Conservation (phyloP, 2,329 filamentous ascomycete genomes). For the Pseudocercospora ulei region DNA sequence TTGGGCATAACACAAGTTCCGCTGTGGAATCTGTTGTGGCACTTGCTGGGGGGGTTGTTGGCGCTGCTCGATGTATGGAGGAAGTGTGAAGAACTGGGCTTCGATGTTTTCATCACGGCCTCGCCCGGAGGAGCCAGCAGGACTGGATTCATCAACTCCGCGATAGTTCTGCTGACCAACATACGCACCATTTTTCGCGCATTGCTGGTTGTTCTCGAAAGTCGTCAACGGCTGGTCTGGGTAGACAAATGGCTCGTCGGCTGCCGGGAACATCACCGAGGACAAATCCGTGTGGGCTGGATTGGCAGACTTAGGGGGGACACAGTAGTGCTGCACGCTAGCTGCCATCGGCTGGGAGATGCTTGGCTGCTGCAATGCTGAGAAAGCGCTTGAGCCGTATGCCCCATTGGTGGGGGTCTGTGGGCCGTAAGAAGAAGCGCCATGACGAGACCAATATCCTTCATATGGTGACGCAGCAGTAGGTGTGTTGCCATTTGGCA, state of each 20-base stretch:
- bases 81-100: conserved; percentile 62
- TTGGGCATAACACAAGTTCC: conserved; percentile 17
- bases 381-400: conserved; percentile 20
- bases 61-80: conserved; percentile 57
- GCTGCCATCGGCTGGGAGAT: conserved; percentile 20
- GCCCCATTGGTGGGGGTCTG: conserved; percentile 22
- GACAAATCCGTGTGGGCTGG: conserved; percentile 57
- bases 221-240: conserved; percentile 63
- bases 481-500: conserved; percentile 12
- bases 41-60: conserved; percentile 25
- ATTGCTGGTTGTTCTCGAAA: conserved; percentile 42
- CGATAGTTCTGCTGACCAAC: conserved; percentile 16
- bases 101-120: conserved; percentile 52
- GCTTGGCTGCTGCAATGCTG: conserved; percentile 17
- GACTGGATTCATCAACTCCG: conserved; percentile 14
- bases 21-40: conserved; percentile 22
- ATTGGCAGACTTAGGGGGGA: conserved; percentile 32
- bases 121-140: conserved; percentile 14
- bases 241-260: conserved; percentile 64
- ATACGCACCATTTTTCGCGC: conserved; percentile 22
- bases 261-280: conserved; percentile 67
- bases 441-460: conserved; percentile 24
- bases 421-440: conserved; percentile 25
- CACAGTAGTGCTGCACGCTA: conserved; percentile 21
- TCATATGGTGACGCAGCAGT: conserved; percentile 17